Conservation (phyloP, 2,329 filamentous ascomycete genomes). For the Hypoxylon sp. region DNA sequence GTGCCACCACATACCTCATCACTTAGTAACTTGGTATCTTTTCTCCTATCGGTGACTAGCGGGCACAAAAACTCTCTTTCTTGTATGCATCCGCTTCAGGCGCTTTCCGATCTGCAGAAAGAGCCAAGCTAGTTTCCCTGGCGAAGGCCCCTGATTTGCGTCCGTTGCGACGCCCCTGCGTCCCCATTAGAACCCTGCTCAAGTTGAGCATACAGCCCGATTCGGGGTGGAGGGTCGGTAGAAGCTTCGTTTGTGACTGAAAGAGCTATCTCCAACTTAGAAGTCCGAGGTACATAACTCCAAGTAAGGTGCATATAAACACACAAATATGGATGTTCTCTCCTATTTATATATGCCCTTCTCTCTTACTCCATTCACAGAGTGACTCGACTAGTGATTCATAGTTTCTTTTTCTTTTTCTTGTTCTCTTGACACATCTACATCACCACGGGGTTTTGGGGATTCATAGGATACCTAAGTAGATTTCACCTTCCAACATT, state of each 20-base stretch:
- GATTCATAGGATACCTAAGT: constrained; percentile 28
- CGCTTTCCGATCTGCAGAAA: constrained; percentile 45
- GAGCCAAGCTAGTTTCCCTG: constrained; percentile 23
- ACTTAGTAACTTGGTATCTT: background rate
- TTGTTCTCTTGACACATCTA: constrained; percentile 12
- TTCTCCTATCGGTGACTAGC: constrained; percentile 45
- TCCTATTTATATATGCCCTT: constrained; percentile 23
- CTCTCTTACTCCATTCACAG: constrained; percentile 16
- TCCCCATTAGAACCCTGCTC: constrained; percentile 30
- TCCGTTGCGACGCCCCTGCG: constrained; percentile 37
- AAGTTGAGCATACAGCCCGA: constrained; percentile 31
- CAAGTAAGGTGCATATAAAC: constrained; percentile 37
- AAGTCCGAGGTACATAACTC: constrained; percentile 24
- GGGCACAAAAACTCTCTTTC: constrained; percentile 13
- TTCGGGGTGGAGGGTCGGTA: constrained; percentile 34
- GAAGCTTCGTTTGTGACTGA: constrained; percentile 34
- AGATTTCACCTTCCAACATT: constrained; percentile 31
- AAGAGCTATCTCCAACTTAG: constrained; percentile 35
- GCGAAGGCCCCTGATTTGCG: constrained; percentile 34
- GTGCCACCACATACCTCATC: constrained; percentile 37
- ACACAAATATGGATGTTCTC: constrained; percentile 20
- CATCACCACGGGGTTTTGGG: constrained; percentile 25
- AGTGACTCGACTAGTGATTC: constrained; percentile 31
- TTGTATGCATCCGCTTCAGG: constrained; percentile 41
- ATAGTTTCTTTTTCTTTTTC: constrained; percentile 14